These are phyloP conservation scores for Hypoxylon intermedium DNA, from an alignment of 495 filamentous ascomycete species.

Conservation along the genomic window DNA sequence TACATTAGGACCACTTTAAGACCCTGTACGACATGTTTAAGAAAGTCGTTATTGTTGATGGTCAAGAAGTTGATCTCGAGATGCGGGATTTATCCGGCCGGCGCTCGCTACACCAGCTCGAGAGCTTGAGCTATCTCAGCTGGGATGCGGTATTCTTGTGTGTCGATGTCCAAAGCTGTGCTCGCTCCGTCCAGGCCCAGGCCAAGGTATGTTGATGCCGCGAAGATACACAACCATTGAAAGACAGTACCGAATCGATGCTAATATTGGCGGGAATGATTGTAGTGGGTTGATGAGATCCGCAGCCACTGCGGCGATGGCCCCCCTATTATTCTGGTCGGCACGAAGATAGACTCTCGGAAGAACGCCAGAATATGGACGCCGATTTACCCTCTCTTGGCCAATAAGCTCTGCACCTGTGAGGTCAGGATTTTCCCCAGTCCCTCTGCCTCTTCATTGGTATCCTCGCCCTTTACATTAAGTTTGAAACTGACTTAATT, in stretches of 20 bases:
- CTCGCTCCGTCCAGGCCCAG: constrained; percentile 16
- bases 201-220: constrained; percentile 21
- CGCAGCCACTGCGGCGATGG: constrained; percentile 26
- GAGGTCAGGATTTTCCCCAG: constrained; percentile 10
- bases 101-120: constrained; percentile 30
- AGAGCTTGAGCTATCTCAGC: constrained; percentile 36
- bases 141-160: constrained; percentile 46
- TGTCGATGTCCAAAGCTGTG: constrained; percentile 28
- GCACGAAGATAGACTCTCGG: constrained; percentile 39
- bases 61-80: constrained; percentile 33
- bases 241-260: background rate
- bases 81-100: constrained; percentile 45
- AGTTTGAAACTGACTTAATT: background rate
- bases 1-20: constrained; percentile 14
- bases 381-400: constrained; percentile 23
- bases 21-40: constrained; percentile 36
- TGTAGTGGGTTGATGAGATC: constrained; percentile 37
- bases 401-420: constrained; percentile 6
- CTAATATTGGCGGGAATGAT: constrained; percentile 4
- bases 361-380: constrained; percentile 17
- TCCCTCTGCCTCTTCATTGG: background rate
- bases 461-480: background rate
- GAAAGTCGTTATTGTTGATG: constrained; percentile 29
- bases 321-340: constrained; percentile 36
- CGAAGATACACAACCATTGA: background rate